Base-by-base conservation (phyloP, 2,329 filamentous ascomycete species). In the Metarhizium rileyi region DNA sequence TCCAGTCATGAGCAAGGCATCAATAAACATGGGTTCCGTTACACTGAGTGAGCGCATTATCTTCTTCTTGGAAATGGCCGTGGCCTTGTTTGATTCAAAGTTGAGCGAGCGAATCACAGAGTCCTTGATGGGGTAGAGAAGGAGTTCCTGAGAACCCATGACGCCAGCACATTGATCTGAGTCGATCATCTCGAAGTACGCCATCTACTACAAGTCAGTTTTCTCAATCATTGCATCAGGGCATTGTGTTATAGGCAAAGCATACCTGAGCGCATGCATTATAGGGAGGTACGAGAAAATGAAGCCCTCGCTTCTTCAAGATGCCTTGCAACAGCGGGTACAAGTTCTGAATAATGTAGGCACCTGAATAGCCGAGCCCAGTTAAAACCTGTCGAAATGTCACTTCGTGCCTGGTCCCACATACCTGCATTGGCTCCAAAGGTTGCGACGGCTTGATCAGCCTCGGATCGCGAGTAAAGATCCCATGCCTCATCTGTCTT, bases 281-380 rank as follows among this genome's bases (percentile, higher is more conserved):
- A 71, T 89, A 95, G 1, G 91, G 91, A 12, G 91, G 85, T 42
- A 94, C 86, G 44, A 88, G 73, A 61, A 90, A 95, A 53, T 87
- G 78, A 50, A 95, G 71, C 2, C 76, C 75, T 54, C 84, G 78
- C 56, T 82, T 73, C 58, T 78, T 75, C 47, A 97, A 74, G 49
- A 91, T 82, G 27, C 76, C 73, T 67, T 94, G 87, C 36, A 97
- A 76, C 48, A 87, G 78, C 48, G 84, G 83, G 60, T 86, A 89
- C 46, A 96, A 78, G 50, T 84, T 80, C 62, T 87, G 80, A 38
- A 86, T 76, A 48, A 75, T 76, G 58, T 83, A 85, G 38, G 86
- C 84, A 55, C 83, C 87, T 90, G 60, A 30, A n/a, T n/a, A 23
- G 9, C 20, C 18, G 35, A 46, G 30, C 22, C 52, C 16, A n/a